Evolutionary conservation across 768 basidiomycete species (phyloP).

Genomic region (Lanmaoa rubissima): DNA sequence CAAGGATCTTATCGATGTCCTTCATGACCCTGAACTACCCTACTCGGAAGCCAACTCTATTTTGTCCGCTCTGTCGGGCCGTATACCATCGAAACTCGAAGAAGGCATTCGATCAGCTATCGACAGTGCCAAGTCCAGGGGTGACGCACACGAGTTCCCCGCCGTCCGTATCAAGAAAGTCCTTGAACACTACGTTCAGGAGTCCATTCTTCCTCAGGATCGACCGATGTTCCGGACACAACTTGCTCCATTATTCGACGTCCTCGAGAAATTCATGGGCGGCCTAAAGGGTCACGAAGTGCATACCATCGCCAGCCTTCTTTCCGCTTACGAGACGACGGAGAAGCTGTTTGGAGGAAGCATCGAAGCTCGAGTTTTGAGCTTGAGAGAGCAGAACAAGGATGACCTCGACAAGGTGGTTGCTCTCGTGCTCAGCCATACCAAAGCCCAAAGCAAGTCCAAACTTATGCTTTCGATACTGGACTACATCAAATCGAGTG

Average conservation of each 20-base stretch:
- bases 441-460: conserved; percentile 91
- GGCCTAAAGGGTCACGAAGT: conserved; percentile 90
- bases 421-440: conserved; percentile 87
- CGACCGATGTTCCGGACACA: conserved; percentile 74
- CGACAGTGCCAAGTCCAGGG: conserved; percentile 71
- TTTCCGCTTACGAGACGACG: conserved; percentile 78
- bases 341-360: conserved; percentile 93
- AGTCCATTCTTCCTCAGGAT: conserved; percentile 78
- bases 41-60: conserved; percentile 83
- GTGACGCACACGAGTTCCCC: conserved; percentile 83
- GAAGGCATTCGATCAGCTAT: conserved; percentile 77
- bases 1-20: conserved; percentile 79
- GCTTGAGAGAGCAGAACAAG: conserved; percentile 89
- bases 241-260: conserved; percentile 66
- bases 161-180: conserved; percentile 81
- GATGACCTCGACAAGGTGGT: conserved; percentile 89
- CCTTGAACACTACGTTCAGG: conserved; percentile 81
- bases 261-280: conserved; percentile 73
- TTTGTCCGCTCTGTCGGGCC: conserved; percentile 85
- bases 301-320: conserved; percentile 68
- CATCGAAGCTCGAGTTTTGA: conserved; percentile 88
- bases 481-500: conserved; percentile 84
- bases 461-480: conserved; percentile 84
- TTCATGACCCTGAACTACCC: conserved; percentile 84
- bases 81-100: conserved; percentile 91